phyloP scores from a whole-genome alignment of 306 rosid species.

The Rubus parviflorus region DNA sequence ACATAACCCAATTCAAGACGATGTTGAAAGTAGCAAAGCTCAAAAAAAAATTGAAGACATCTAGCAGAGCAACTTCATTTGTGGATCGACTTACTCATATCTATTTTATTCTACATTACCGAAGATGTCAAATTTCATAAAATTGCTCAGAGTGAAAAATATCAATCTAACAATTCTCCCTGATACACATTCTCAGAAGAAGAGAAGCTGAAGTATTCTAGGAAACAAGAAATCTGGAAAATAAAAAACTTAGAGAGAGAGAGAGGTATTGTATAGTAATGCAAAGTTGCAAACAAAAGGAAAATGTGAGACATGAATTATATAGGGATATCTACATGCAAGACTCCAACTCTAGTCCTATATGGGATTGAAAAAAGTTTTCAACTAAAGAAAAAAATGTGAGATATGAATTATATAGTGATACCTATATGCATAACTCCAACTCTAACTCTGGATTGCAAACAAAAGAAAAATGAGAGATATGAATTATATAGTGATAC shows the following conservation, averaged over 20 bases:
- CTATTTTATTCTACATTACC: background rate
- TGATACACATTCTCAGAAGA: background rate
- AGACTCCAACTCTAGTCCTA: background rate
- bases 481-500: background rate
- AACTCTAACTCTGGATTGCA: background rate
- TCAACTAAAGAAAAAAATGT: background rate
- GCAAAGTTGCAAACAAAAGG: background rate
- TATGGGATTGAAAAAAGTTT: background rate
- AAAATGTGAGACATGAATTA: background rate
- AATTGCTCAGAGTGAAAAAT: background rate
- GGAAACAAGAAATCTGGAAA: background rate
- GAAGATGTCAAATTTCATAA: background rate
- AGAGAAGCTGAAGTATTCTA: background rate
- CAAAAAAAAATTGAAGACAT: background rate
- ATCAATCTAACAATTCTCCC: background rate
- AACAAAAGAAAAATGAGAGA: background rate
- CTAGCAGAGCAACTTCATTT: background rate
- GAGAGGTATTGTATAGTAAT: background rate
- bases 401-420: background rate
- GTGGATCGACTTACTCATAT: background rate
- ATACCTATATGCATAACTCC: background rate
- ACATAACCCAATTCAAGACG: constrained; percentile 10
- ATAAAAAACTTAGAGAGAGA: background rate
- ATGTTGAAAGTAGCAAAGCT: background rate
- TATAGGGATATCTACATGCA: background rate